phyloP scores from a whole-genome alignment of 2,329 filamentous ascomycete species.

The Arthrocladium fulminans region DNA sequence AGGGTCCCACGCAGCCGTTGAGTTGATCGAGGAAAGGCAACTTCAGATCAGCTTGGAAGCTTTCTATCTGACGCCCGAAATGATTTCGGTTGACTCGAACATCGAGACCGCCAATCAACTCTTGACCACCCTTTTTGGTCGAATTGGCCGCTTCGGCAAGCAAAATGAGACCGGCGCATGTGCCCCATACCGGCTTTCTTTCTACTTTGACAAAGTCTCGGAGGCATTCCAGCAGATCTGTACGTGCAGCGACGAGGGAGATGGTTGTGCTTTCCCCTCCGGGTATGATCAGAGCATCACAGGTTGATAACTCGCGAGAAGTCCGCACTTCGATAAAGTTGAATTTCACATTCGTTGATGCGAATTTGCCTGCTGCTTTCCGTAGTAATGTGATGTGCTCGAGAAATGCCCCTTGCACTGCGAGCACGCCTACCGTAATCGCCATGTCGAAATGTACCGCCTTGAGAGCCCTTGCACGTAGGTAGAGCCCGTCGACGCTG shows the following conservation, averaged over 20 bases:
- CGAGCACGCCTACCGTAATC: constrained; percentile 54
- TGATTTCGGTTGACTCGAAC: constrained; percentile 90
- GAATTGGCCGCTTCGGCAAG: constrained; percentile 80
- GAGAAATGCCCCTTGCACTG: constrained; percentile 85
- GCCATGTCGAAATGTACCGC: constrained; percentile 10
- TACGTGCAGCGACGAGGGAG: constrained; percentile 73
- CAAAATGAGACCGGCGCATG: constrained; percentile 87
- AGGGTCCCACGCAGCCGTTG: constrained; percentile 39
- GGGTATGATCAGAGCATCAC: constrained; percentile 79
- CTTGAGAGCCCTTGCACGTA: background rate
- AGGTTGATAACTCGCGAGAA: constrained; percentile 57
- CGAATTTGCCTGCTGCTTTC: constrained; percentile 52
- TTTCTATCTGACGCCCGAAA: constrained; percentile 88
- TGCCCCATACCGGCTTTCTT: constrained; percentile 85
- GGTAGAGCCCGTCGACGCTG: too few species aligned
- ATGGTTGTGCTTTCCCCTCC: constrained; percentile 95
- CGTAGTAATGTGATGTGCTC: constrained; percentile 75
- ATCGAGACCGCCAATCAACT: constrained; percentile 82
- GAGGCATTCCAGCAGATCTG: constrained; percentile 72
- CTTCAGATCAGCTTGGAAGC: constrained; percentile 68
- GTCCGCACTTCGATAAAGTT: constrained; percentile 73
- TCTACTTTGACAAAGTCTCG: constrained; percentile 78
- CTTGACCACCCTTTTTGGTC: constrained; percentile 84
- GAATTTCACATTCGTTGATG: constrained; percentile 15
- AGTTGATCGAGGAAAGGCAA: constrained; percentile 56